A percentile compares a stretch with the other conserved stretches of the same genome.
phyloP scores from a whole-genome alignment of 441 rosid genomes.

The Capsella rubella region DNA sequence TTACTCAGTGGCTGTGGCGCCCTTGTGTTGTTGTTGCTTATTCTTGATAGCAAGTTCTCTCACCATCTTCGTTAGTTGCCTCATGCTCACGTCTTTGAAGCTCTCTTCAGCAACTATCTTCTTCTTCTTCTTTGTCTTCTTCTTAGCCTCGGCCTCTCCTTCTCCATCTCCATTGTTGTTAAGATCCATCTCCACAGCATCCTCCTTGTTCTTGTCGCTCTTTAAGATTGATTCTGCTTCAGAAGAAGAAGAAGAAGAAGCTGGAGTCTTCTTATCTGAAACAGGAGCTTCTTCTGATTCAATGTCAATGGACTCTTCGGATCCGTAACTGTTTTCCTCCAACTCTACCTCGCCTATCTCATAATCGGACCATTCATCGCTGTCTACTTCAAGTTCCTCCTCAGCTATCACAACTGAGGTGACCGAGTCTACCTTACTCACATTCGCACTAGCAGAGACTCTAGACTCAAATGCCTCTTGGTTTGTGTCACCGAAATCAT shows the following conservation, averaged over 20 bases:
- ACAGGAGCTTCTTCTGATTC: conserved; percentile 10
- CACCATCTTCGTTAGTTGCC: conserved; percentile 45
- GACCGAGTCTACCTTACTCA: conserved; percentile 8
- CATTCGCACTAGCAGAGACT: conserved; percentile 22
- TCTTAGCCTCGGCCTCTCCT: conserved; percentile 7
- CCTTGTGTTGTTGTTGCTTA: conserved; percentile 41
- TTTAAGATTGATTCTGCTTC: conserved; percentile 47
- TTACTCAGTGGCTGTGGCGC: conserved; percentile 6
- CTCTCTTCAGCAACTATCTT: conserved; percentile 35
- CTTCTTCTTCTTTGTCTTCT: conserved; percentile 29
- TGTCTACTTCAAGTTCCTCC: conserved; percentile 24
- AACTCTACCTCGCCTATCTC: background rate
- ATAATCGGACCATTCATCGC: conserved; percentile 40
- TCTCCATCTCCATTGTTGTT: conserved; percentile 28
- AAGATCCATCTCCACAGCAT: conserved; percentile 34
- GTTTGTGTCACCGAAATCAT: conserved; percentile 28
- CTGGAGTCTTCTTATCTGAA: conserved; percentile 33
- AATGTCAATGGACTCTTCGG: conserved; percentile 2
- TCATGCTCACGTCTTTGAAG: conserved; percentile 37
- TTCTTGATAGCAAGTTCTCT: conserved; percentile 39
- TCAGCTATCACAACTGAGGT: conserved; percentile 20
- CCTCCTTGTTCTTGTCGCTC: conserved; percentile 29
- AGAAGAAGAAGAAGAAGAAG: conserved; percentile 24
- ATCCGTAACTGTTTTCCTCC: conserved; percentile 6
- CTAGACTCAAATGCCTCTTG: conserved; percentile 28